These are phyloP conservation scores for Penicillium subrubescens DNA, from an alignment of 495 filamentous ascomycete genomes.

Conservation along the genomic window DNA sequence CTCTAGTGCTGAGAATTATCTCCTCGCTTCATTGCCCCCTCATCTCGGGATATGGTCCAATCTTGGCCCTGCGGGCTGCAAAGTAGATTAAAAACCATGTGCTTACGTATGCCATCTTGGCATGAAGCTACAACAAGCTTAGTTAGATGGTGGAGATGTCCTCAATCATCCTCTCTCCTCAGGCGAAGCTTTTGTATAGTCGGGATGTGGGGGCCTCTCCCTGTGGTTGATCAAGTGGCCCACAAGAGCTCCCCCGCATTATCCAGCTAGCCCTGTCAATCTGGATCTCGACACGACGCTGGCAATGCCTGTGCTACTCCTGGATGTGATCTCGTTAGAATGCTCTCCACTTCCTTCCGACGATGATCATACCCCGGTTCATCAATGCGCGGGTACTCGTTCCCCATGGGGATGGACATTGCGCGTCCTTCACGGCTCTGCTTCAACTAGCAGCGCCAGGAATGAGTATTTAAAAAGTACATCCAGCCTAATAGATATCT, in stretches of 20 bases:
- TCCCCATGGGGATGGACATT: background rate
- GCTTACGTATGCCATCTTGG: conserved; percentile 12
- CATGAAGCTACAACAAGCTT: conserved; percentile 2
- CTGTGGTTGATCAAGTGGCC: conserved; percentile 2
- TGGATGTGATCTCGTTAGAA: background rate
- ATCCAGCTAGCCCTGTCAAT: background rate
- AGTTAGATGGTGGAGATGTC: background rate
- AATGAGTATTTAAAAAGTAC: background rate
- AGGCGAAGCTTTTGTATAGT: conserved; percentile 1
- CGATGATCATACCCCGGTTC: background rate
- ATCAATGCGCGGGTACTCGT: background rate
- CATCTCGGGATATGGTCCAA: conserved; percentile 10
- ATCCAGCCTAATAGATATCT: background rate
- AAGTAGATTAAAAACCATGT: background rate
- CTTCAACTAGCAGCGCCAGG: background rate
- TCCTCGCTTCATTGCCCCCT: background rate
- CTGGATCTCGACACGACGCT: background rate
- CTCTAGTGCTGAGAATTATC: background rate
- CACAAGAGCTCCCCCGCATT: conserved; percentile 6
- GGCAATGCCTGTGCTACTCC: background rate
- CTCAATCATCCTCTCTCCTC: background rate
- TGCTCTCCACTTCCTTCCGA: conserved; percentile 13
- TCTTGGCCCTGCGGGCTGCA: background rate
- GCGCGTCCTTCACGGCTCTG: conserved; percentile 5
- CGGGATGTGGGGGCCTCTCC: conserved; percentile 17